Conservation (phyloP, 1,284 basidiomycete species). For the Ceratobasidium papillatum region DNA sequence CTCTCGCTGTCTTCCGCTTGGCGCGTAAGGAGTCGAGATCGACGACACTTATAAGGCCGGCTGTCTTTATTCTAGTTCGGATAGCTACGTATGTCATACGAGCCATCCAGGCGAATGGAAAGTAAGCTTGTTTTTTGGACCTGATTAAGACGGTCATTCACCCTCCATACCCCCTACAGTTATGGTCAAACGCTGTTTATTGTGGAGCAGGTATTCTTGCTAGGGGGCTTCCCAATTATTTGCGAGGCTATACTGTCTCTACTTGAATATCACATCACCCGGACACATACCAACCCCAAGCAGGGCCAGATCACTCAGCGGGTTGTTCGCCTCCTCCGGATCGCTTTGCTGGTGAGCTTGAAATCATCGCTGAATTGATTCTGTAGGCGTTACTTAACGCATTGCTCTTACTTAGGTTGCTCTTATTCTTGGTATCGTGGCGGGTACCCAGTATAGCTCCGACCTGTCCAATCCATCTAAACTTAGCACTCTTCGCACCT, state of each 20-base stretch:
- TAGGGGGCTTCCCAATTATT: constrained; percentile 33
- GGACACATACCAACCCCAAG: constrained; percentile 27
- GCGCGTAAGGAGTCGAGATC: constrained; percentile 30
- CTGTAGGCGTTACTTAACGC: neutral
- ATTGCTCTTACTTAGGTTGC: neutral
- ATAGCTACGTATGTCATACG: constrained; percentile 45
- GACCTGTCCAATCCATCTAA: constrained; percentile 25
- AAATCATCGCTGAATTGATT: neutral
- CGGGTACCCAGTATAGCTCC: constrained; percentile 31
- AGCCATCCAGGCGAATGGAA: constrained; percentile 41
- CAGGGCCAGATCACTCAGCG: constrained; percentile 23
- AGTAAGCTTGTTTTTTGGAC: neutral
- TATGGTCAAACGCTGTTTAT: constrained; percentile 27
- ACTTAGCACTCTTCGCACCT: constrained; percentile 19
- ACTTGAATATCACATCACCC: constrained; percentile 34
- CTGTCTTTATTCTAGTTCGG: constrained; percentile 42
- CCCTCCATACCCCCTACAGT: neutral
- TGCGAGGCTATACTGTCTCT: constrained; percentile 27
- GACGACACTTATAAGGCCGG: constrained; percentile 43
- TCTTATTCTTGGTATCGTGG: constrained; percentile 31
- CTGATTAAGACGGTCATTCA: neutral
- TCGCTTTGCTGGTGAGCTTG: constrained; percentile 13
- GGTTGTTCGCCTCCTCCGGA: neutral
- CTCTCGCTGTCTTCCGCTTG: constrained; percentile 42
- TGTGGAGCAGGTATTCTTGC: constrained; percentile 32